phyloP scores from a whole-genome alignment of 2,329 filamentous ascomycete genomes.

The Diaporthe caulivora region DNA sequence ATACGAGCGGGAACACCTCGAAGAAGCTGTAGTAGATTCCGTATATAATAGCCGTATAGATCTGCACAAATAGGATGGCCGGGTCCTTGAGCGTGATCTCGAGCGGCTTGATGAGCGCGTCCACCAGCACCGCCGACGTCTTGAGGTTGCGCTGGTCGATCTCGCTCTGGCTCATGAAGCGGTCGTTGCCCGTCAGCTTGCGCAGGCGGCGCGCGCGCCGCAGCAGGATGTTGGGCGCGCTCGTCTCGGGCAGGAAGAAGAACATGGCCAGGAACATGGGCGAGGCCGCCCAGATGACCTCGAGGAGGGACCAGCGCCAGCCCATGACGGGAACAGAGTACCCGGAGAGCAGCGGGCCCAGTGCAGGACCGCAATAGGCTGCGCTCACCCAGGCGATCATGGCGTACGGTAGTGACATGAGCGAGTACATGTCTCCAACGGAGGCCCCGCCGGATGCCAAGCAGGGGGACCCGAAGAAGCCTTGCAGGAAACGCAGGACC shows the following conservation, averaged over 20 bases:
- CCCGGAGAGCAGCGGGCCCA: slow-evolving; percentile 72
- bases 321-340: slow-evolving; percentile 68
- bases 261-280: slow-evolving; percentile 73
- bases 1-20: slow-evolving; percentile 76
- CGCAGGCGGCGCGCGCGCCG: slow-evolving; percentile 72
- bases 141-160: slow-evolving; percentile 71
- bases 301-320: slow-evolving; percentile 76
- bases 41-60: slow-evolving; percentile 73
- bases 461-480: slow-evolving; percentile 75
- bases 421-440: slow-evolving; percentile 65
- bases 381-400: slow-evolving; percentile 70
- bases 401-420: slow-evolving; percentile 68
- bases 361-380: slow-evolving; percentile 59
- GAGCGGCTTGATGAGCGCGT: slow-evolving; percentile 72
- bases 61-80: slow-evolving; percentile 70
- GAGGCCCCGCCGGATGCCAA: slow-evolving; percentile 70
- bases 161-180: slow-evolving; percentile 72
- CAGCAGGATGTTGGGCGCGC: slow-evolving; percentile 68
- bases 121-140: slow-evolving; percentile 58
- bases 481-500: slow-evolving; percentile 73
- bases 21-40: slow-evolving; percentile 74
- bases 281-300: slow-evolving; percentile 71
- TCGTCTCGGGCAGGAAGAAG: slow-evolving; percentile 74
- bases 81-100: slow-evolving; percentile 73
- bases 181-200: slow-evolving; percentile 67